These are phyloP conservation scores for Agarophyton chilense DNA, from an alignment of 23 red algal species.

Conservation along the genomic window DNA sequence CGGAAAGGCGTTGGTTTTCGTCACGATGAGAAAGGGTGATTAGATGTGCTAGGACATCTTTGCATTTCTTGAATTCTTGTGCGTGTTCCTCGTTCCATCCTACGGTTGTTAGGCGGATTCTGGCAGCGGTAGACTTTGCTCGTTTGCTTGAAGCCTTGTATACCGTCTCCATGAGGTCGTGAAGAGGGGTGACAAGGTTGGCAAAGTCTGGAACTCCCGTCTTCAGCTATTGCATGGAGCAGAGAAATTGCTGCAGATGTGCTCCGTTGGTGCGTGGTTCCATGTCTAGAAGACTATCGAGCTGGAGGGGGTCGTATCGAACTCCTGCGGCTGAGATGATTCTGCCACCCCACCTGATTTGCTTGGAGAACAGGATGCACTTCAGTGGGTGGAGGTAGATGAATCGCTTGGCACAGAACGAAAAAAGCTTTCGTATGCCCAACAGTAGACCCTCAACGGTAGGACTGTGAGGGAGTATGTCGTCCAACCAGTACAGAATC, in stretches of 20 bases:
- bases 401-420: background rate
- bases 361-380: background rate
- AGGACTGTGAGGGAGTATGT: background rate
- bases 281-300: background rate
- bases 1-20: background rate
- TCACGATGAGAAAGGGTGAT: background rate
- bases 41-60: background rate
- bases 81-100: background rate
- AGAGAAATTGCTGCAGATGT: background rate
- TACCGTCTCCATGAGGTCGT: background rate
- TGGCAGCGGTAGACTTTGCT: background rate
- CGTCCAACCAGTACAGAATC: background rate
- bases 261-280: background rate
- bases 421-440: background rate
- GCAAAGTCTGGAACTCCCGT: background rate
- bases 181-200: background rate
- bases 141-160: background rate
- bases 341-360: background rate
- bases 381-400: background rate
- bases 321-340: background rate
- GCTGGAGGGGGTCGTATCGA: background rate
- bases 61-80: background rate
- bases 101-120: background rate
- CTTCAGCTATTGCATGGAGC: background rate
- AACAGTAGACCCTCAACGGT: background rate